Percentiles rank a stretch among this genome's conserved stretches.
phyloP scores from a whole-genome alignment of 2,329 filamentous ascomycete genomes.

The Calonectria naviculata region DNA sequence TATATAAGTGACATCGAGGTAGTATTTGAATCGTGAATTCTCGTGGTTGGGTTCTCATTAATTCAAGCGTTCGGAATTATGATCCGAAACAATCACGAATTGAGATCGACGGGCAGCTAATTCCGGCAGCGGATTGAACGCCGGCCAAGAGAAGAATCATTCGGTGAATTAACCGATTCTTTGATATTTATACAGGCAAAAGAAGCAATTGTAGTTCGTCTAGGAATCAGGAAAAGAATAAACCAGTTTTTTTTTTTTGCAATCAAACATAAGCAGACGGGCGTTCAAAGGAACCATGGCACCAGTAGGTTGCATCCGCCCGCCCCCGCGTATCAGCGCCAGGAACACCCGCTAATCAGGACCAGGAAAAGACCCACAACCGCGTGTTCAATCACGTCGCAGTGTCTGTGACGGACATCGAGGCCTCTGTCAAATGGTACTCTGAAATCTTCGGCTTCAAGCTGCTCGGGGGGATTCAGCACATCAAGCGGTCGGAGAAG shows the following conservation, averaged over 20 bases:
- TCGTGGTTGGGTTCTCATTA: not conserved
- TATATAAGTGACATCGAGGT: not conserved
- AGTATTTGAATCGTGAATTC: not conserved
- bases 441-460: slow-evolving; percentile 21
- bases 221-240: not conserved
- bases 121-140: slow-evolving; percentile 6
- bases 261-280: not conserved
- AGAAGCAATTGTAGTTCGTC: not conserved
- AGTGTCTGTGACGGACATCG: slow-evolving; percentile 17
- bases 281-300: not conserved
- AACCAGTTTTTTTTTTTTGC: not conserved
- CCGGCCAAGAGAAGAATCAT: not conserved
- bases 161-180: slow-evolving; percentile 9
- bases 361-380: slow-evolving; percentile 4
- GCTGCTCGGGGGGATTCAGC: slow-evolving; percentile 9
- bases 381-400: slow-evolving; percentile 21
- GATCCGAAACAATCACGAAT: not conserved
- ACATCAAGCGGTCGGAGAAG: slow-evolving; percentile 27
- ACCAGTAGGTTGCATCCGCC: not conserved
- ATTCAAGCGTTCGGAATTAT: slow-evolving; percentile 8
- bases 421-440: slow-evolving; percentile 24
- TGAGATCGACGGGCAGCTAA: not conserved
- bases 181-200: not conserved
- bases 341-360: slow-evolving; percentile 1
- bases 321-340: not conserved